Conservation (phyloP, 2,329 filamentous ascomycete genomes). For the Xylariaceae sp. region DNA sequence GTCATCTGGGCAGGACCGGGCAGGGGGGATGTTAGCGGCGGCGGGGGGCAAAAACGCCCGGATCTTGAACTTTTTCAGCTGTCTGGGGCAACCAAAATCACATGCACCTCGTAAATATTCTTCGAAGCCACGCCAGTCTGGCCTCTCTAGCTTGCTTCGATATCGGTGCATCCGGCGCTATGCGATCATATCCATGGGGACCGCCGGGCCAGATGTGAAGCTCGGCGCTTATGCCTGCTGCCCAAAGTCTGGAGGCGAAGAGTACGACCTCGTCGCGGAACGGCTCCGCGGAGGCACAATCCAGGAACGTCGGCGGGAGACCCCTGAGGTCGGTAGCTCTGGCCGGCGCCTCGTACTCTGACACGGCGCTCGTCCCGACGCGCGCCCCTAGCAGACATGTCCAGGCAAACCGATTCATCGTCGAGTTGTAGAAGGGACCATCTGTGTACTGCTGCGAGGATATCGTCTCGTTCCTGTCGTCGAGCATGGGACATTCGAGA, state of each 20-base stretch:
- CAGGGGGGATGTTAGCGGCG: no score
- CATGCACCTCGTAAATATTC: conserved; percentile 21
- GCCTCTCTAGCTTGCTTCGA: conserved; percentile 28
- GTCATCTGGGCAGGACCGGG: neutral
- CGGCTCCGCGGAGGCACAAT: conserved; percentile 32
- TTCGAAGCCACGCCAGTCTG: conserved; percentile 30
- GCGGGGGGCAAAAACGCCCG: no score
- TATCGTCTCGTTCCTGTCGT: conserved; percentile 34
- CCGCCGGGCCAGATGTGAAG: conserved; percentile 35
- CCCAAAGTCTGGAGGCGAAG: conserved; percentile 33
- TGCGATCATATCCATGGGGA: conserved; percentile 32
- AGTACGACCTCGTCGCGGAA: conserved; percentile 34
- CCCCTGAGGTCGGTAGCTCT: conserved; percentile 28
- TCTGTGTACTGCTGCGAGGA: conserved; percentile 31
- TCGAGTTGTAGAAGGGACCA: conserved; percentile 31
- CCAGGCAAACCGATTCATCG: conserved; percentile 31
- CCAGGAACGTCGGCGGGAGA: conserved; percentile 33
- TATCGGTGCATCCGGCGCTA: conserved; percentile 28
- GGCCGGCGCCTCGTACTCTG: conserved; percentile 31
- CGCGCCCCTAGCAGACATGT: conserved; percentile 29
- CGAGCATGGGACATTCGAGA: conserved; percentile 40
- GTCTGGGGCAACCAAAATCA: conserved; percentile 3
- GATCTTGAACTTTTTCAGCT: neutral
- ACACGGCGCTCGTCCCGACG: conserved; percentile 27
- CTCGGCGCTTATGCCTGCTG: conserved; percentile 31